Base-by-base conservation (phyloP, 805 yeast genomes). In the Deakozyma indianensis region DNA sequence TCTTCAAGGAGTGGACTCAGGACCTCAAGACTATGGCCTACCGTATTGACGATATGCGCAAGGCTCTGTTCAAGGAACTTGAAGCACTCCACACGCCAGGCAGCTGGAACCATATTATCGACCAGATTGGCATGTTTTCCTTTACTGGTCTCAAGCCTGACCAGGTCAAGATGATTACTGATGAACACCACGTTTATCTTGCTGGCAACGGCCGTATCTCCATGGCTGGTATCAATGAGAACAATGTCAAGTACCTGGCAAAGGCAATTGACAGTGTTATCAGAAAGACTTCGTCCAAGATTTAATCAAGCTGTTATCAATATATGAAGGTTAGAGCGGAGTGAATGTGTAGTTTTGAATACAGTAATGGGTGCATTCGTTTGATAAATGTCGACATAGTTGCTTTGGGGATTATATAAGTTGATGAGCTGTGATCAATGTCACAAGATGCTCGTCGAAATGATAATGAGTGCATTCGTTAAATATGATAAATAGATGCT, bases 91-190 rank as follows among this genome's bases (percentile, higher is more conserved):
- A 69, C 59, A 67, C 77, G 59, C 70, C 66, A 59, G 72, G 80
- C 54, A 70, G 77, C 62, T 90, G 97, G 97, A 81, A 80, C 45
- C 95, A 84, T 60, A 72, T 90, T 56, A 69, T 83, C 47, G 74
- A 79, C 59, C 97, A 90, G 65, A 82, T 90, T 61, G 98, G 98
- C 56, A 90, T 90, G 97, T 90, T 90, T 67, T 84, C 90, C 56
- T 90, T 74, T 70, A 88, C 96, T 28, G 95, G 96, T 4, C 72
- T 90, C 50, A 60, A 65, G 25, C 68, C 75, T 41, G 77, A 74
- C 43, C 94, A 87, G 66, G 90, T 85, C 43, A 69, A 75, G 48
- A 65, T 70, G 50, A 50, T 88, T 50, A 94, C 85, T 56, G 60
- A 72, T 47, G 75, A 80, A 54, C 94, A 80, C 62, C 95, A 80